These are phyloP conservation scores for Colletotrichum sojae DNA, from an alignment of 2,329 filamentous ascomycete genomes.

Conservation along the genomic window DNA sequence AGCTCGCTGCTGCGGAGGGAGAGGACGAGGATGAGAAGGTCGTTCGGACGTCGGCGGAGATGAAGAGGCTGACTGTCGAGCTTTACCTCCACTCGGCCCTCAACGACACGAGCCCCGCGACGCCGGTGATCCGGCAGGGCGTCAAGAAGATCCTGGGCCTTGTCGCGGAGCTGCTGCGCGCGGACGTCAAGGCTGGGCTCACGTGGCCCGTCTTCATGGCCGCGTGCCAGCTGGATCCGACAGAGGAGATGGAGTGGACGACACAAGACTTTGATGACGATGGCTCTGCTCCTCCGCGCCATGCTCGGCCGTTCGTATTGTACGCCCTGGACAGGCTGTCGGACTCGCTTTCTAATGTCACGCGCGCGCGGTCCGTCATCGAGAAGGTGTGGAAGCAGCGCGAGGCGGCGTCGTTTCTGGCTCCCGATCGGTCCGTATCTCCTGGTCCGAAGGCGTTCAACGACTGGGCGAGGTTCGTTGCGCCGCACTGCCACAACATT, in stretches of 20 bases:
- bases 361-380: slow-evolving; percentile 58
- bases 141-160: slow-evolving; percentile 53
- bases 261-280: slow-evolving; percentile 40
- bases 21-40: slow-evolving; percentile 48
- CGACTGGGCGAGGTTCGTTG: slow-evolving; percentile 59
- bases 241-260: slow-evolving; percentile 52
- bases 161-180: slow-evolving; percentile 50
- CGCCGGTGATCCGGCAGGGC: slow-evolving; percentile 42
- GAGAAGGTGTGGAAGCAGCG: slow-evolving; percentile 59
- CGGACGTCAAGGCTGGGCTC: slow-evolving; percentile 51
- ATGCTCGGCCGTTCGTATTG: slow-evolving; percentile 55
- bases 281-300: slow-evolving; percentile 35
- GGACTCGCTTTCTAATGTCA: slow-evolving; percentile 56
- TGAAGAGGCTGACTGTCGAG: slow-evolving; percentile 57
- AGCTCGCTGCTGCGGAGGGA: background rate
- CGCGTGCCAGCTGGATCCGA: slow-evolving; percentile 55
- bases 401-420: slow-evolving; percentile 44
- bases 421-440: slow-evolving; percentile 34
- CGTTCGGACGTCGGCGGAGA: slow-evolving; percentile 53
- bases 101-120: slow-evolving; percentile 55
- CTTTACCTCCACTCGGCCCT: slow-evolving; percentile 59
- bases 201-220: slow-evolving; percentile 60
- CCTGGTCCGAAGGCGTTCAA: slow-evolving; percentile 46
- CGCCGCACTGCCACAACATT: slow-evolving; percentile 57
- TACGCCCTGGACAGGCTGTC: slow-evolving; percentile 54